Evolutionary conservation across 352 stramenopile genomes (phyloP).

Genomic region (Globisporangium uncinulatum): DNA sequence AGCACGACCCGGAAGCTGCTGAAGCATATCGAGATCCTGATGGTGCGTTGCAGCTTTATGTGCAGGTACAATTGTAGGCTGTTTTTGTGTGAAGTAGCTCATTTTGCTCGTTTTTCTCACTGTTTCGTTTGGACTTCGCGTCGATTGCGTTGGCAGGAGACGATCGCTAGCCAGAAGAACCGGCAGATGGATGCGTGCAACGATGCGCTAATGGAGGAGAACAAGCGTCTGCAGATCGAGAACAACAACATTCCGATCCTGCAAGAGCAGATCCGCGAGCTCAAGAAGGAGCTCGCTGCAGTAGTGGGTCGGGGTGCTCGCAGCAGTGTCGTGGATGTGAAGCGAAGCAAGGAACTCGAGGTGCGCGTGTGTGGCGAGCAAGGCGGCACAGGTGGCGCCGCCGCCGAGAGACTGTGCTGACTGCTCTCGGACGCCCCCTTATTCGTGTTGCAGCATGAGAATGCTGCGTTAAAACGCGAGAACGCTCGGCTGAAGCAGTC

Average conservation of each 20-base stretch:
- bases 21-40: slow-evolving; percentile 78
- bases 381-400: not conserved
- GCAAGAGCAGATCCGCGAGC: slow-evolving; percentile 52
- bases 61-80: not conserved
- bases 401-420: not conserved
- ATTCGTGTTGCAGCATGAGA: slow-evolving; percentile 28
- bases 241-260: slow-evolving; percentile 86
- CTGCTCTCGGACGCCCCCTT: not conserved
- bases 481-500: slow-evolving; percentile 37
- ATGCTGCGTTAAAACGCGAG: slow-evolving; percentile 40
- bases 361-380: slow-evolving; percentile 9
- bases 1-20: slow-evolving; percentile 76
- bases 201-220: slow-evolving; percentile 51
- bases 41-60: slow-evolving; percentile 23
- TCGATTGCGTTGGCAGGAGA: slow-evolving; percentile 27
- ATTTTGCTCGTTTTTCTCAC: not conserved
- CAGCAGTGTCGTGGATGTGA: slow-evolving; percentile 12
- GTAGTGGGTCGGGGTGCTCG: not conserved
- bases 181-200: slow-evolving; percentile 42
- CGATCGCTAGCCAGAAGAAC: slow-evolving; percentile 47
- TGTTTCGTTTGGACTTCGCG: no score
- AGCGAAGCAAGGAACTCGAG: slow-evolving; percentile 39
- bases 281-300: slow-evolving; percentile 48
- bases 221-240: slow-evolving; percentile 59
- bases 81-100: not conserved